These are phyloP conservation scores for Picocystis sp. DNA, from an alignment of 163 green algal species.

Conservation along the genomic window DNA sequence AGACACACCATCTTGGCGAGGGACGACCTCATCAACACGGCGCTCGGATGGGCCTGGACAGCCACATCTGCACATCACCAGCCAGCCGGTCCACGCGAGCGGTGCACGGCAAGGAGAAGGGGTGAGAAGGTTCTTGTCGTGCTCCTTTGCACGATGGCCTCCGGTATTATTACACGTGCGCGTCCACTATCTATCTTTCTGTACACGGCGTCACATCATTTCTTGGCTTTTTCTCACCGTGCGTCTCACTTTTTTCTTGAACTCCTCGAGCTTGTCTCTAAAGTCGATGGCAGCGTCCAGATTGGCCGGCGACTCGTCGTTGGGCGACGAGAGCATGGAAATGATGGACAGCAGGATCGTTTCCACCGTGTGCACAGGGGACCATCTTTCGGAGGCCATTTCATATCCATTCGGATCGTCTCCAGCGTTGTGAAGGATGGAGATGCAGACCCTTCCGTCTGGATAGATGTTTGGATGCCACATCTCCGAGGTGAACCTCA, in stretches of 20 bases:
- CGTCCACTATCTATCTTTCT: too few species aligned
- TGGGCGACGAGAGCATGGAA: constrained; percentile 94
- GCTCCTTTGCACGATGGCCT: too few species aligned
- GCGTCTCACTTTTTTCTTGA: constrained; percentile 78
- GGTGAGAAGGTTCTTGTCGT: too few species aligned
- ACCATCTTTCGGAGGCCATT: constrained; percentile 84
- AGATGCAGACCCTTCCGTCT: constrained; percentile 97
- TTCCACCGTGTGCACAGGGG: constrained; percentile 94
- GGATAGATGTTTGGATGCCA: constrained; percentile 99
- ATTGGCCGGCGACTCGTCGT: constrained; percentile 98
- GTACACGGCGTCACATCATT: constrained; percentile 30
- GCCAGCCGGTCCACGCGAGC: too few species aligned
- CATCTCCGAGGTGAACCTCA: constrained; percentile 96
- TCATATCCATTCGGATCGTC: constrained; percentile 95
- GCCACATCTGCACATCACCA: too few species aligned
- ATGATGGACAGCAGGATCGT: constrained; percentile 99
- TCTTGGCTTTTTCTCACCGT: constrained; percentile 91
- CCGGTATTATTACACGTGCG: too few species aligned
- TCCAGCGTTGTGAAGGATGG: constrained; percentile 92
- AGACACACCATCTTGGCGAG: too few species aligned
- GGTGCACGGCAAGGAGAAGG: too few species aligned
- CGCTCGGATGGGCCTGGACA: too few species aligned
- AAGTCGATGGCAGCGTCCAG: constrained; percentile 97
- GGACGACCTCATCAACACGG: too few species aligned
- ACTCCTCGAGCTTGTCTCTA: constrained; percentile 74